A percentile compares a stretch with the other conserved stretches of the same genome.
These are phyloP conservation scores for Kitagawia praeruptora DNA, from an alignment of 129 eudicot genomes.

Conservation along the genomic window DNA sequence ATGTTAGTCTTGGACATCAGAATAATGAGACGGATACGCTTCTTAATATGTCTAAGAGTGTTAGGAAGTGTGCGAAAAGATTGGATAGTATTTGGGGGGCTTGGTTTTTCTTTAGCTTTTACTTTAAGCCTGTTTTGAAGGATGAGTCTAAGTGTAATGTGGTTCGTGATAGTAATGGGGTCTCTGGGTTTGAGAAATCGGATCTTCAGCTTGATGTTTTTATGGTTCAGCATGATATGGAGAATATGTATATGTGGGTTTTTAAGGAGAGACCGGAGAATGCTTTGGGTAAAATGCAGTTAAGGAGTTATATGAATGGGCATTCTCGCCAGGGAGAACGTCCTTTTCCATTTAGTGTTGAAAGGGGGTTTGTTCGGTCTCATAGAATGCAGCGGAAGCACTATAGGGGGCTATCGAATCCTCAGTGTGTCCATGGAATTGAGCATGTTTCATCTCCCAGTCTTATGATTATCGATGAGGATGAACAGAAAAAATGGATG, in stretches of 20 bases:
- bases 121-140: constrained; percentile 25
- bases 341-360: constrained; percentile 22
- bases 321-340: constrained; percentile 22
- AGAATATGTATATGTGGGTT: constrained; percentile 31
- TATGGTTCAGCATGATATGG: constrained; percentile 29
- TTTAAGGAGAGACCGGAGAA: constrained; percentile 28
- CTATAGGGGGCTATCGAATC: constrained; percentile 24
- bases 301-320: constrained; percentile 27
- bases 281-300: constrained; percentile 26
- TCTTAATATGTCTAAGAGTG: constrained; percentile 13
- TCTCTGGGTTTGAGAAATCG: constrained; percentile 21
- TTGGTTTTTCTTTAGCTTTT: constrained; percentile 31
- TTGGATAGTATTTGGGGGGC: constrained; percentile 29
- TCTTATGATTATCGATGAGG: constrained; percentile 22
- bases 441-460: constrained; percentile 18
- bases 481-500: constrained; percentile 24
- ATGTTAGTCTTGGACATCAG: constrained; percentile 10
- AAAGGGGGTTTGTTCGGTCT: constrained; percentile 24
- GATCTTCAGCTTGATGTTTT: constrained; percentile 20
- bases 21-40: not conserved
- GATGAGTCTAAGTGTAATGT: constrained; percentile 21
- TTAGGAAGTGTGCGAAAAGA: constrained; percentile 23
- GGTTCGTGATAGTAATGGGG: constrained; percentile 21
- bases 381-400: constrained; percentile 28
- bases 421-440: constrained; percentile 28